Base-by-base conservation (phyloP, 192 early-diverging fungal genomes). In the Kappamyces sp. region DNA sequence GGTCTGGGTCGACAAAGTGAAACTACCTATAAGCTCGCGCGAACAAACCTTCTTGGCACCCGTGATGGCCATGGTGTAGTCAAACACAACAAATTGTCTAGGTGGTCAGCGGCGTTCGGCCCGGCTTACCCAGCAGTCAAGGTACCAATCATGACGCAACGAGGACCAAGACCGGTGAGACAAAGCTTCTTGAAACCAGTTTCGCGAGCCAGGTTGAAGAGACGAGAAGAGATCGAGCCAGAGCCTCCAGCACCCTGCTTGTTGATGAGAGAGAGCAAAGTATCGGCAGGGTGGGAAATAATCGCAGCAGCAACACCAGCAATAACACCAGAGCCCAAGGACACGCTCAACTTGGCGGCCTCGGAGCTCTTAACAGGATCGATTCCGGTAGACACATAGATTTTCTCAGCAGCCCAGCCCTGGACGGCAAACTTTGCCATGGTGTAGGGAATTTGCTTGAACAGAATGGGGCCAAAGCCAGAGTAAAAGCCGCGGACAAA, bases 361-460 rank as follows among this genome's bases (percentile, higher is more conserved):
- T 62, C 14, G 39, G 77, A 62, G n/a, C 77, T 53, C 45, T 74
- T 46, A n/a, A 73, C 66, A 36, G 77, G 69, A 49, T 75, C 63
- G 22, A 46, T 80, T 46, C 53, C 52, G 49, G 79, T 29, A 14
- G 36, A 29, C 30, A 66, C 48, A 67, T 73, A 73, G 73, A 86
- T 67, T 30, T 47, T 45, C 69, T 85, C 79, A 37, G 69, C 68
- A 43, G 68, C 67, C 66, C 69, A 61, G 52, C 80, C 86, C 54
- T 78, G 80, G 54, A 86, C 84, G 46, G 75, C 80, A 62, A 88
- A 88, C 73, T 88, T 88, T 67, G 87, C 77, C 79, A 88, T 83
- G 32, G 87, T 88, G 69, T 88, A 88, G 8, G 87, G 87, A 50
- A 88, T 74, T 66, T 88, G 87, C 72, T 81, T 87, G 72, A 84